Base-by-base conservation (phyloP, 2,329 filamentous ascomycete species). In the Fusarium sp. region DNA sequence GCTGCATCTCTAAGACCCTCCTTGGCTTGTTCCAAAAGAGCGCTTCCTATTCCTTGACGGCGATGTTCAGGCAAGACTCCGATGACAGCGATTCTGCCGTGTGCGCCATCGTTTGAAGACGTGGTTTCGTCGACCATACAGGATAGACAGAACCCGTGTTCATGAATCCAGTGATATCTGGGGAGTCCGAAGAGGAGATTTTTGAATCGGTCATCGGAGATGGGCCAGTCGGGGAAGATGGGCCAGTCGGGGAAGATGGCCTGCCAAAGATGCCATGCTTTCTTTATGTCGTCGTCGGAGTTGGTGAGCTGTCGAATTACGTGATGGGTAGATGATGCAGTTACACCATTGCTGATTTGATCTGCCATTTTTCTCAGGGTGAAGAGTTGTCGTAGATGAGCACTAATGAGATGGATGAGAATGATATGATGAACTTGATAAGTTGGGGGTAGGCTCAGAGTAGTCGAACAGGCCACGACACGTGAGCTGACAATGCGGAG, bases 141-240 rank as follows among this genome's bases (percentile, higher is more conserved):
- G 1, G 72, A 65, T 2, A 75, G 51, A 6, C 65, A 65, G 16
- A 74, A 67, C 3, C 72, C 72, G 11, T 69, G 10, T 1, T 71
- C 54, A 4, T 72, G 62, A 15, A 71, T 55, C 36, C 56, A 72
- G 2, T 72, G 70, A 2, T 62, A 55, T 2, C 62, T 57, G 1
- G 45, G 41, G 0, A 59, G 7, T 3, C 38, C 18, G n/a, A 36
- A 57, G 0, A 74, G 37, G 9, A 74, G 36, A 7, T 46, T 59
- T 16, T 33, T 3, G 9, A 74, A 31, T 0, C 72, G 57, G 0
- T 31, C 3, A 10, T 49, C 28, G 1, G 62, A 64, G 6, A 74
- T 65, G 0, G 63, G 64, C 72, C 72, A 75, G 16, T 58, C 36
- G 2, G 70, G 55, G 5, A 74, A 74, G 36, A 74, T 58, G 13